Conservation (phyloP, 495 filamentous ascomycete species). For the Podospora tetraspora region DNA sequence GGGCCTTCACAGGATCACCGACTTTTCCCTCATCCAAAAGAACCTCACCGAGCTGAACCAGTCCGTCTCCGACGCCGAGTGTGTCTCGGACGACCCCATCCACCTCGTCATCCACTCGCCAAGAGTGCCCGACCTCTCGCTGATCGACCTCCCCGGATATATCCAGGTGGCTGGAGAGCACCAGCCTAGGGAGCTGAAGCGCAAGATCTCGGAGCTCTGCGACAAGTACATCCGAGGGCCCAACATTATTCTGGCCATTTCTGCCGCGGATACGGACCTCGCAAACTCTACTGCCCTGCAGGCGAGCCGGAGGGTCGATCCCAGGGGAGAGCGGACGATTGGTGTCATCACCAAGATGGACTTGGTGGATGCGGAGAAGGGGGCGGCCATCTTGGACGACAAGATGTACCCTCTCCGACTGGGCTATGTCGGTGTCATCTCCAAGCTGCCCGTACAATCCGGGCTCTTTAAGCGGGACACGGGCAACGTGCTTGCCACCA, state of each 20-base stretch:
- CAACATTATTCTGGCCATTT: conserved; percentile 96
- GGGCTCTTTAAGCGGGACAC: conserved; percentile 80
- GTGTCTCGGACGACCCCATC: conserved; percentile 94
- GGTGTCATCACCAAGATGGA: conserved; percentile 99
- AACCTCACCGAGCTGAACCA: conserved; percentile 93
- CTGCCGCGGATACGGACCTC: conserved; percentile 92
- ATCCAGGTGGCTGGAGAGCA: conserved; percentile 91
- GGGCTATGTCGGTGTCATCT: conserved; percentile 96
- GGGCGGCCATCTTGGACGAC: conserved; percentile 71
- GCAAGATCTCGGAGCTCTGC: conserved; percentile 92
- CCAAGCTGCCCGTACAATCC: conserved; percentile 61
- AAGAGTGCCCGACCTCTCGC: conserved; percentile 88
- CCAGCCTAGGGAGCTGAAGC: conserved; percentile 86
- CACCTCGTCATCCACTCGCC: conserved; percentile 93
- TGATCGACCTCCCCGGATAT: conserved; percentile 96
- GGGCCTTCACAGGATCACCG: conserved; percentile 82
- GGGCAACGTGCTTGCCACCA: conserved; percentile 72
- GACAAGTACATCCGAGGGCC: conserved; percentile 97
- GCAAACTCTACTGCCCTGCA: conserved; percentile 93
- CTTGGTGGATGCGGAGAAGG: conserved; percentile 79
- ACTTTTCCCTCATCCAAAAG: conserved; percentile 87
- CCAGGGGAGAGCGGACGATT: conserved; percentile 90
- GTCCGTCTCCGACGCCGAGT: conserved; percentile 81
- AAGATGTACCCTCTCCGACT: conserved; percentile 90
- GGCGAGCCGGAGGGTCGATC: conserved; percentile 87